A percentile compares a stretch with the other conserved stretches of the same genome.
Evolutionary conservation across 2,329 filamentous ascomycete genomes (phyloP).

Genomic region (Ceratocystiopsis minuta): DNA sequence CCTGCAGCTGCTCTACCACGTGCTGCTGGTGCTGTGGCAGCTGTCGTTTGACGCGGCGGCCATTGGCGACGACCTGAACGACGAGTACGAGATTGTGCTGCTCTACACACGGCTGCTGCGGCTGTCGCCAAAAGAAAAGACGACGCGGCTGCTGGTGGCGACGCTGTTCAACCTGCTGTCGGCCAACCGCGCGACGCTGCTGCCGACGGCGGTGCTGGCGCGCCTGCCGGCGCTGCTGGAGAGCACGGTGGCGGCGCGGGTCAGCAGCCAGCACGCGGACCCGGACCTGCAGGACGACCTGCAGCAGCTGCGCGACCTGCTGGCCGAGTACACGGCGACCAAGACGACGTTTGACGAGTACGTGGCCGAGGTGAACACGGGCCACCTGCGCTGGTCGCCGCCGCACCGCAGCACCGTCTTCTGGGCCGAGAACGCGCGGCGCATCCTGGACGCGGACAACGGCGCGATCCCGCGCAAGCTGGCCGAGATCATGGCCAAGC

Average conservation of each 20-base stretch:
- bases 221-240: constrained; percentile 54
- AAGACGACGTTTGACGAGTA: constrained; percentile 78
- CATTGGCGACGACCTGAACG: constrained; percentile 60
- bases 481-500: constrained; percentile 61
- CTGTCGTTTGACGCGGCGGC: constrained; percentile 78
- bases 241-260: constrained; percentile 35
- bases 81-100: constrained; percentile 80
- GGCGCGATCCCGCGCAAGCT: constrained; percentile 63
- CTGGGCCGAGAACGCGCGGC: constrained; percentile 80
- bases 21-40: constrained; percentile 88
- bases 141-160: constrained; percentile 74
- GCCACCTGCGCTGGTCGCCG: constrained; percentile 82
- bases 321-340: constrained; percentile 50
- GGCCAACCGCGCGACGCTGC: constrained; percentile 49
- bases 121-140: constrained; percentile 94
- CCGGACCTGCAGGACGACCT: constrained; percentile 46
- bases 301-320: constrained; percentile 39
- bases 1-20: constrained; percentile 83
- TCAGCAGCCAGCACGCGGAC: constrained; percentile 35
- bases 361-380: constrained; percentile 66
- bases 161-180: constrained; percentile 75
- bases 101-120: constrained; percentile 86
- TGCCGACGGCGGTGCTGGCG: constrained; percentile 74
- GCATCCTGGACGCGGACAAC: constrained; percentile 69
- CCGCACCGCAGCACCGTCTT: constrained; percentile 75